phyloP scores from a whole-genome alignment of 1,284 basidiomycete species.

The Leccinum subfulvum region DNA sequence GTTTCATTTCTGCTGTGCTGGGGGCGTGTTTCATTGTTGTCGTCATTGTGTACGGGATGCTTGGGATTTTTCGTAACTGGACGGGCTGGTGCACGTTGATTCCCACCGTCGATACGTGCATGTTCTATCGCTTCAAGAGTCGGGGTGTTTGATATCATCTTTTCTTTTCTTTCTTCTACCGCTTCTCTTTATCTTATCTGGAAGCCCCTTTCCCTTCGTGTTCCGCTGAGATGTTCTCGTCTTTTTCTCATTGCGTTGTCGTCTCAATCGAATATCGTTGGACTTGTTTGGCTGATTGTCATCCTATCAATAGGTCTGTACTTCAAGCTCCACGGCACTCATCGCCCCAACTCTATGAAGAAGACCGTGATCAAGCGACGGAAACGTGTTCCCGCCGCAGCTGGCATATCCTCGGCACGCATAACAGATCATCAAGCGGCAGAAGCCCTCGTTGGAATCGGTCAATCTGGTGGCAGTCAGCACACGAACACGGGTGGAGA shows the following conservation, averaged over 20 bases:
- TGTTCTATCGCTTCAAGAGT: constrained; percentile 18
- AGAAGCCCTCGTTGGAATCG: constrained; percentile 77
- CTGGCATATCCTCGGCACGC: constrained; percentile 45
- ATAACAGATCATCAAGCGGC: constrained; percentile 82
- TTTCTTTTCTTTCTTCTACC: constrained; percentile 21
- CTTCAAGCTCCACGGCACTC: constrained; percentile 96
- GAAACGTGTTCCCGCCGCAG: constrained; percentile 88
- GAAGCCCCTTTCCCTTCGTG: constrained; percentile 11
- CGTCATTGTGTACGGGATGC: constrained; percentile 18
- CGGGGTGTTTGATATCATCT: constrained; percentile 16
- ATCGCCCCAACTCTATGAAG: constrained; percentile 97
- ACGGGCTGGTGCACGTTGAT: constrained; percentile 24
- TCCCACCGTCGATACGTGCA: constrained; percentile 22
- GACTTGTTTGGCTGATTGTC: constrained; percentile 24
- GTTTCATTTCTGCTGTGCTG: constrained; percentile 31
- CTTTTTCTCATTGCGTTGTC: constrained; percentile 2
- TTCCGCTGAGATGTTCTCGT: neutral
- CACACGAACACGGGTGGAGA: constrained; percentile 45
- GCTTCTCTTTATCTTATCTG: constrained; percentile 23
- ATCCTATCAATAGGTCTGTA: constrained; percentile 71
- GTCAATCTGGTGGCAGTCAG: constrained; percentile 48
- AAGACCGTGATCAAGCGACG: constrained; percentile 98
- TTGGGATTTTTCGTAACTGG: constrained; percentile 22
- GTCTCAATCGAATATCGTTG: constrained; percentile 7
- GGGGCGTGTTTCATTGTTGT: constrained; percentile 25